Percentiles rank a stretch among this genome's conserved stretches.
These are phyloP conservation scores for Solanum okadae DNA, from an alignment of 257 asterid species.

Conservation along the genomic window DNA sequence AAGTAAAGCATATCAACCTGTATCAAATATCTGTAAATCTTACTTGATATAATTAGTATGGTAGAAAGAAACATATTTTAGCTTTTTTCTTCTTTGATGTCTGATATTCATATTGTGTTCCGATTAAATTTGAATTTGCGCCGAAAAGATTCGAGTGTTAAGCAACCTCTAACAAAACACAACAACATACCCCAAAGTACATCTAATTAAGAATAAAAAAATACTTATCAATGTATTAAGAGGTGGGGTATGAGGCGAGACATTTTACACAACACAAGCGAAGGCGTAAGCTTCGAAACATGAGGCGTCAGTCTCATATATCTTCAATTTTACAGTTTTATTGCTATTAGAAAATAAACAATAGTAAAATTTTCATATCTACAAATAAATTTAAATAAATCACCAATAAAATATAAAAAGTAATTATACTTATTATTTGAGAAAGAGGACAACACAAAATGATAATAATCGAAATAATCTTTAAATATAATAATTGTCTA, in stretches of 20 bases:
- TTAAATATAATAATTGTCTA: too few species aligned
- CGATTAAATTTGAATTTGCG: neutral
- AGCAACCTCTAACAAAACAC: neutral
- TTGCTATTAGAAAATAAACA: neutral
- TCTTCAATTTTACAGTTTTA: too few species aligned
- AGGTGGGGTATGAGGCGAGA: neutral
- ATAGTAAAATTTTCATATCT: neutral
- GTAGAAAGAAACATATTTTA: neutral
- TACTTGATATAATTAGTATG: neutral
- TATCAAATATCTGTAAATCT: too few species aligned
- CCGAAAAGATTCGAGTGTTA: neutral
- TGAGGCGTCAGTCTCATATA: neutral
- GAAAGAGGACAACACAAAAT: too few species aligned
- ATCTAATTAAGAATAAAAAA: neutral
- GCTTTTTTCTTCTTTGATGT: neutral
- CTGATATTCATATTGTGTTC: neutral
- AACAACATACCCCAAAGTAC: too few species aligned
- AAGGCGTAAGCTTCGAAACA: neutral
- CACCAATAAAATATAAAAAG: neutral
- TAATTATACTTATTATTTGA: neutral
- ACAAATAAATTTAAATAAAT: neutral
- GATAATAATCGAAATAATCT: too few species aligned
- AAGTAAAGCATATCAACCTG: neutral
- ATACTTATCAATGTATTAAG: too few species aligned
- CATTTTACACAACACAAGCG: neutral